These are phyloP conservation scores for Penicillium brasilianum DNA, from an alignment of 2,329 filamentous ascomycete species.

Conservation along the genomic window DNA sequence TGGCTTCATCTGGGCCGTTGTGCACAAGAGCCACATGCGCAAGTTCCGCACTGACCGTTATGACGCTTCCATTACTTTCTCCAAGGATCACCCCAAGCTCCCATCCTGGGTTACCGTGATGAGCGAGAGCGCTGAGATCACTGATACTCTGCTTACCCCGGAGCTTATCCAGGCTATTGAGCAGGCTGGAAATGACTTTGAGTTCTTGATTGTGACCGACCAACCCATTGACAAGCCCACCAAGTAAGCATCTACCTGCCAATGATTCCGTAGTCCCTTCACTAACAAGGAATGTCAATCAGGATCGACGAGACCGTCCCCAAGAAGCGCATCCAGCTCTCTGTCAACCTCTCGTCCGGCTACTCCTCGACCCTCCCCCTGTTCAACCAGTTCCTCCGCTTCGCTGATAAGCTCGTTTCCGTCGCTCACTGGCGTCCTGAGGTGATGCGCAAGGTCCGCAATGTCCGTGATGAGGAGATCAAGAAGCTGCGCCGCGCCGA, in stretches of 20 bases:
- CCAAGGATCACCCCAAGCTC: conserved; percentile 90
- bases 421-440: conserved; percentile 86
- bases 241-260: conserved; percentile 65
- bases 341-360: conserved; percentile 66
- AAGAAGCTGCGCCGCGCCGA: conserved; percentile 77
- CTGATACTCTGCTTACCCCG: conserved; percentile 81
- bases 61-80: conserved; percentile 88
- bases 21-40: conserved; percentile 95
- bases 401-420: conserved; percentile 80
- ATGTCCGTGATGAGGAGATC: conserved; percentile 78
- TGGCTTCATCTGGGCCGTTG: conserved; percentile 90
- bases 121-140: conserved; percentile 96
- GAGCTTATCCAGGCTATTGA: conserved; percentile 82
- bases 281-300: conserved; percentile 11
- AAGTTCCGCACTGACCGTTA: conserved; percentile 88
- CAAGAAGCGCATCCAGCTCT: conserved; percentile 85
- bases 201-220: conserved; percentile 87
- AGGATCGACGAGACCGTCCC: conserved; percentile 83
- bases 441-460: conserved; percentile 81
- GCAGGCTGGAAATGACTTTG: conserved; percentile 77
- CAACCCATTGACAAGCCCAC: conserved; percentile 85
- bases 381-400: conserved; percentile 79
- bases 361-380: conserved; percentile 73
- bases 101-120: conserved; percentile 91
- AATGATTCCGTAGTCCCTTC: neutral